Base-by-base conservation (phyloP, 352 stramenopile species). In the Globisporangium emineosum region DNA sequence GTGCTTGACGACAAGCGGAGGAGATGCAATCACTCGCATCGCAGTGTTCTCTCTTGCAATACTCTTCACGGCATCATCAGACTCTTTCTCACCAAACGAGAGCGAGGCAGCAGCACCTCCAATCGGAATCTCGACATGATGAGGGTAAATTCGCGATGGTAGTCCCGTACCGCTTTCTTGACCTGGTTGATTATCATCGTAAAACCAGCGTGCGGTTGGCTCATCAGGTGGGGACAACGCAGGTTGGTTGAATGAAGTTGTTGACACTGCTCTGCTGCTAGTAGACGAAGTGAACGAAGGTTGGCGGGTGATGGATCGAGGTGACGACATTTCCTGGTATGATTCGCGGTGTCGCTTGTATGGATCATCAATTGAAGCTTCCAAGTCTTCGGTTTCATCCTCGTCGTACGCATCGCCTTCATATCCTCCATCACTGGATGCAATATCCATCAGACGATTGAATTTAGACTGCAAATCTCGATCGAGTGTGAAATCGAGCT, bases 111-210 rank as follows among this genome's bases (percentile, higher is more conserved):
- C 88, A 15, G 84, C 83, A 33, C 88, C 88, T 47, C 84, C 86
- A 29, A 95, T 88, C 1, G 88, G 88, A 33, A 96, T 93, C 65
- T 96, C 86, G 8, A 96, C 81, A 40, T 96, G 88, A 61, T 96
- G 88, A 17, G 83, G 83, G 64, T 90, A 92, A 52, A 96, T 95
- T 10, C 83, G 77, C 37, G 82, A 92, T 17, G 88, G 86, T 7
- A 75, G 73, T 0, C 81, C 85, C 51, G 75, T 76, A 45, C 74
- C 72, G 2, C 61, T 62, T 37, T 67, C 58, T 7, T 72, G 69
- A 63, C 84, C 70, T 2, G 61, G 66, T 13, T 60, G 33, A 3
- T 68, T 57, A 13, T 90, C 83, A 61, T 94, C 86, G 55, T 92
- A 91, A 45, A 90, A 94, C 86, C 86, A 94, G 0, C 86, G 79